Evolutionary conservation across 257 asterid genomes (phyloP).

Genomic region (Plantago major): DNA sequence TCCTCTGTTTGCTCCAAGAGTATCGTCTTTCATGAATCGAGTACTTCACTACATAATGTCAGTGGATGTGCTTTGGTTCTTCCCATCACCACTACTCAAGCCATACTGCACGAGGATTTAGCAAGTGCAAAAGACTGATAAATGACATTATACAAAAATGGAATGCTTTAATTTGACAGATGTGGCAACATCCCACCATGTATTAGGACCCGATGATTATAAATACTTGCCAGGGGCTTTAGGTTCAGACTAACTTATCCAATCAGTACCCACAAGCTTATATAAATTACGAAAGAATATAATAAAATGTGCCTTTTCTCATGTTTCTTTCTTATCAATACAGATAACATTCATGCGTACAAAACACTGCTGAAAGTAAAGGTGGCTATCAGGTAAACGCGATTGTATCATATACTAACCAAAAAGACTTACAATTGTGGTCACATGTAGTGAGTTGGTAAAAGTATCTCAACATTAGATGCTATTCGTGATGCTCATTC

Average conservation of each 20-base stretch:
- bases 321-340: background rate
- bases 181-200: too few species aligned
- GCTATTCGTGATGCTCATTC: background rate
- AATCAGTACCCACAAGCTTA: too few species aligned
- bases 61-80: slow-evolving; percentile 24
- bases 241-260: too few species aligned
- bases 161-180: too few species aligned
- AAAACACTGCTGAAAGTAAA: slow-evolving; percentile 2
- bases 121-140: background rate
- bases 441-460: background rate
- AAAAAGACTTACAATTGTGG: background rate
- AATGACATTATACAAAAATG: too few species aligned
- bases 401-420: slow-evolving; percentile 6
- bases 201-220: too few species aligned
- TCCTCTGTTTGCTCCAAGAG: slow-evolving; percentile 22
- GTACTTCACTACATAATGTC: slow-evolving; percentile 21
- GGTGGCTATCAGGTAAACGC: slow-evolving; percentile 3
- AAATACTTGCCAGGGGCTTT: too few species aligned
- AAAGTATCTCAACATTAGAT: background rate
- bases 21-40: background rate
- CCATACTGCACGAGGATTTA: slow-evolving; percentile 40
- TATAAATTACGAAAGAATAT: background rate
- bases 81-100: slow-evolving; percentile 34
- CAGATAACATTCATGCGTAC: background rate
- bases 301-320: background rate